These are phyloP conservation scores for Solanum infundibuliforme DNA, from an alignment of 257 asterid genomes.

Conservation along the genomic window DNA sequence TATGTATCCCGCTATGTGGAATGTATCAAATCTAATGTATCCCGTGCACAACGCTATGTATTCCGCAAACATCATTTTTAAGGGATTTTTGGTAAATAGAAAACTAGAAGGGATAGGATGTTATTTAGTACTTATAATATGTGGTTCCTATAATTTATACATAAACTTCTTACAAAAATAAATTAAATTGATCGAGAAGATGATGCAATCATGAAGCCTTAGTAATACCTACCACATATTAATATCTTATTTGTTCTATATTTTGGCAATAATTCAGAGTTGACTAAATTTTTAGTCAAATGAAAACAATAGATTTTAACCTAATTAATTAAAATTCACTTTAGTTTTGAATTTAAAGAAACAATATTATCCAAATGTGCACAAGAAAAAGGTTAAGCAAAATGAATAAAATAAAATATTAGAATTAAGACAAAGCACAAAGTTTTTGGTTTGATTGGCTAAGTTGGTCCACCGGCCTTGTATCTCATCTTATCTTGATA, in stretches of 20 bases:
- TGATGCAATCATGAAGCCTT: neutral
- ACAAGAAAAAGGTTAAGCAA: neutral
- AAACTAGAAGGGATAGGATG: no score
- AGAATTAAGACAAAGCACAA: neutral
- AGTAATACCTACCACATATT: neutral
- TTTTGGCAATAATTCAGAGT: neutral
- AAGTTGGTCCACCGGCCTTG: neutral
- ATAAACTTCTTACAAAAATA: neutral
- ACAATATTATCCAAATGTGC: neutral
- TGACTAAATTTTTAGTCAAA: neutral
- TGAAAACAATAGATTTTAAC: neutral
- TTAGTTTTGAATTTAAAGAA: neutral
- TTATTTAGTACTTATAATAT: no score
- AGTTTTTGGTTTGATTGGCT: neutral
- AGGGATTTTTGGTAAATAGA: no score
- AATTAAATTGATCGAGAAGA: neutral
- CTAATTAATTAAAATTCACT: neutral
- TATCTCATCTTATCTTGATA: neutral
- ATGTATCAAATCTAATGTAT: no score
- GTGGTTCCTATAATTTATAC: no score
- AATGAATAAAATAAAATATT: neutral
- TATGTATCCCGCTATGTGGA: no score
- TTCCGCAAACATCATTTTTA: no score
- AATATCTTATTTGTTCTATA: neutral
- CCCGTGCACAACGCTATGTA: no score